phyloP scores from a whole-genome alignment of 768 basidiomycete species.

The Epithele typhae region DNA sequence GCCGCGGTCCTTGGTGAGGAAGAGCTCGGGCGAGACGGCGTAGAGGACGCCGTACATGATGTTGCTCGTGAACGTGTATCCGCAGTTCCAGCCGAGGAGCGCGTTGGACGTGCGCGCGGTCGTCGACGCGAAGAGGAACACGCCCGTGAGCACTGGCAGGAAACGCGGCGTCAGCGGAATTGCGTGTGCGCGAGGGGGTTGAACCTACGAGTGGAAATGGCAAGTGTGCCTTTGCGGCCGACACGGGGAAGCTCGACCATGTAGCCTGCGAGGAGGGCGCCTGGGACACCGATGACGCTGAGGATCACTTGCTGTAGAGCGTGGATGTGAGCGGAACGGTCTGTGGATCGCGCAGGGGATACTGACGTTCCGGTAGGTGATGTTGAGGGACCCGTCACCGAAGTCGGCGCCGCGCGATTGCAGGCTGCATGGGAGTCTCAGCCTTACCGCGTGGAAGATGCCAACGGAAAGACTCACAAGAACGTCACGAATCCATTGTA shows the following conservation, averaged over 20 bases:
- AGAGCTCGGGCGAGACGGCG: conserved; percentile 44
- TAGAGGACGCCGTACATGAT: conserved; percentile 49
- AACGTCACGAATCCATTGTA: conserved; percentile 52
- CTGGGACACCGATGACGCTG: conserved; percentile 54
- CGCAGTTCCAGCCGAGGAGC: conserved; percentile 57
- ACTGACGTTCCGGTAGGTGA: conserved; percentile 68
- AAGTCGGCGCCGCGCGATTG: conserved; percentile 63
- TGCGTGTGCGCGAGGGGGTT: not conserved
- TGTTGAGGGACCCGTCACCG: conserved; percentile 64
- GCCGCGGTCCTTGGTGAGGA: conserved; percentile 50
- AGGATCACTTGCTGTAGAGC: conserved; percentile 46
- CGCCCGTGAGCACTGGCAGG: conserved; percentile 43
- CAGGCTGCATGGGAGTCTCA: conserved; percentile 36
- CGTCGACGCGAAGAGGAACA: conserved; percentile 54
- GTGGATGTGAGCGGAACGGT: not conserved
- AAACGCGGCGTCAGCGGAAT: conserved; percentile 1
- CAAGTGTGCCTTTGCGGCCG: conserved; percentile 51
- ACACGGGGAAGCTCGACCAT: conserved; percentile 46
- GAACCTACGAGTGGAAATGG: conserved; percentile 42
- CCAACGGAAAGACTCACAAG: conserved; percentile 42
- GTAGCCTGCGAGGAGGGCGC: conserved; percentile 51
- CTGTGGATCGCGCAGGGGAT: too few relatives aligned
- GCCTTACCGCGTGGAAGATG: too few relatives aligned
- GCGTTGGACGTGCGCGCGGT: conserved; percentile 49
- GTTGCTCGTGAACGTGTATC: conserved; percentile 52